Percentiles rank a stretch among this genome's conserved stretches.
Evolutionary conservation across 1,284 basidiomycete genomes (phyloP).

Genomic region (Apiotrichum montevideense): DNA sequence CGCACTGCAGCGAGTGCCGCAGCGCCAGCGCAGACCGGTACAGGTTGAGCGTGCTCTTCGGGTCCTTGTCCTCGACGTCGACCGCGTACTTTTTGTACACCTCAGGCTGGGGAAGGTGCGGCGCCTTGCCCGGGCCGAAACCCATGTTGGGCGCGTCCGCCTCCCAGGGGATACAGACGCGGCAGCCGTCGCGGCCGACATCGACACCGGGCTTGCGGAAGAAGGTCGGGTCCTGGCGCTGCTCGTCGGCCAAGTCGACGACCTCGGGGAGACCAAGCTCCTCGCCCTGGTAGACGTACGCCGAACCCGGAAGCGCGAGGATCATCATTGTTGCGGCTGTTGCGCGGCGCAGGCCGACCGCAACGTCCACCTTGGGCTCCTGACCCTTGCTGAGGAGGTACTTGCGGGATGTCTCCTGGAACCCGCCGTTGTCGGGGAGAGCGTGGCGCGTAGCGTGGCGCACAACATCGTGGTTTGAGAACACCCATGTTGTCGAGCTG

Average conservation of each 20-base stretch:
- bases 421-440: slow-evolving; percentile 20
- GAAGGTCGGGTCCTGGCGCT: slow-evolving; percentile 40
- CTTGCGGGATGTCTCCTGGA: slow-evolving; percentile 15
- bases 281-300: slow-evolving; percentile 43
- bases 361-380: slow-evolving; percentile 18
- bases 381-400: slow-evolving; percentile 20
- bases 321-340: slow-evolving; percentile 34
- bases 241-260: slow-evolving; percentile 25
- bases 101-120: slow-evolving; percentile 32
- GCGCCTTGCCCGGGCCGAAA: slow-evolving; percentile 20
- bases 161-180: slow-evolving; percentile 28
- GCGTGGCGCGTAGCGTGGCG: slow-evolving; percentile 39
- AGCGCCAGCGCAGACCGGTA: slow-evolving; percentile 29
- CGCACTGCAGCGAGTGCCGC: slow-evolving; percentile 26
- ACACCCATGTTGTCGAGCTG: slow-evolving; percentile 37
- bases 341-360: slow-evolving; percentile 27
- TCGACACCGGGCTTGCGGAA: slow-evolving; percentile 29
- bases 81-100: slow-evolving; percentile 28
- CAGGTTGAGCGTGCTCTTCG: slow-evolving; percentile 29
- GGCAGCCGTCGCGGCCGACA: slow-evolving; percentile 40
- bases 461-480: slow-evolving; percentile 39
- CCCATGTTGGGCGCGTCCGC: slow-evolving; percentile 24
- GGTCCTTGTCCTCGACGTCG: slow-evolving; percentile 26
- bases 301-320: slow-evolving; percentile 37
- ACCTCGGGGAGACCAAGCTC: slow-evolving; percentile 41